Evolutionary conservation across 257 asterid species (phyloP).

Genomic region (Ajuga chamaepitys): DNA sequence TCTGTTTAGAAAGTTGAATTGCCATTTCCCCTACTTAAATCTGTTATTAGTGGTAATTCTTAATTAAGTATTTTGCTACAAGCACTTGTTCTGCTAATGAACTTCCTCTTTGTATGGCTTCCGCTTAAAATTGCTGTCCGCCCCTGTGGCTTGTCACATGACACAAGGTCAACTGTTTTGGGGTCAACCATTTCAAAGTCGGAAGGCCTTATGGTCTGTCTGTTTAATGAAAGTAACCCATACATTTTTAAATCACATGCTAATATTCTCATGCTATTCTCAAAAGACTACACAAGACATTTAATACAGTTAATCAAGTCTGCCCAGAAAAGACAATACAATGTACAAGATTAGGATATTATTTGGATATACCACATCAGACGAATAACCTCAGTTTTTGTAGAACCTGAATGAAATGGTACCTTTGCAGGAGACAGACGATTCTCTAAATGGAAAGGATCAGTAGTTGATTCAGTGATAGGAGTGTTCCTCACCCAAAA

Average conservation of each 20-base stretch:
- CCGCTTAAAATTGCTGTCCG: not conserved
- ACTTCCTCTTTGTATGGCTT: not conserved
- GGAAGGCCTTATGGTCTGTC: not conserved
- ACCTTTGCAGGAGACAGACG: slow-evolving; percentile 68
- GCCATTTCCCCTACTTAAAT: not conserved
- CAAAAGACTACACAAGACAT: not conserved
- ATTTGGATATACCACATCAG: slow-evolving; percentile 10
- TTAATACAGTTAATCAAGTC: not conserved
- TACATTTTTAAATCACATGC: not conserved
- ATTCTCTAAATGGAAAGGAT: slow-evolving; percentile 81
- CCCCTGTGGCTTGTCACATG: not conserved
- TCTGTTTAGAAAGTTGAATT: not conserved
- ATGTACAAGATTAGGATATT: not conserved
- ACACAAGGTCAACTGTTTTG: not conserved
- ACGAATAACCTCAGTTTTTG: not conserved
- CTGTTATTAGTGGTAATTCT: not conserved
- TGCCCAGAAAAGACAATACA: not conserved
- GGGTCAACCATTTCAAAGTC: not conserved
- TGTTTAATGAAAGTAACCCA: not conserved
- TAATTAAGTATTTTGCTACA: not conserved
- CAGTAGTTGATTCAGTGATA: slow-evolving; percentile 79
- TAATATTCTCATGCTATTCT: not conserved
- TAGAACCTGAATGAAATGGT: slow-evolving; percentile 12
- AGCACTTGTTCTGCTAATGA: slow-evolving; percentile 7
- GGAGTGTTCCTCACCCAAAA: slow-evolving; percentile 90